A percentile compares a stretch with the other conserved stretches of the same genome.
phyloP scores from a whole-genome alignment of 129 eudicot species.

The Silybum marianum region DNA sequence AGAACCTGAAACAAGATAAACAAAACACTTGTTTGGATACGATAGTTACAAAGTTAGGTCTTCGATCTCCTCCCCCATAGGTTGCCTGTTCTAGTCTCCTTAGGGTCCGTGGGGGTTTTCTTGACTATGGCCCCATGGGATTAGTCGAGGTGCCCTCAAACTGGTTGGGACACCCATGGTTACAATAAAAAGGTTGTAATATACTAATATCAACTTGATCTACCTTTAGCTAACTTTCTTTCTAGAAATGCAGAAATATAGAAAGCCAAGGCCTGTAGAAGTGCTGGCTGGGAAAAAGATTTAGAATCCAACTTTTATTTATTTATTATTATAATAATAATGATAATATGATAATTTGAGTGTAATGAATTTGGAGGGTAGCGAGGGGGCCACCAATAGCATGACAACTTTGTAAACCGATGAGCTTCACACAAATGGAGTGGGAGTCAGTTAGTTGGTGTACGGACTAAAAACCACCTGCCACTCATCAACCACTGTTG shows the following conservation, averaged over 20 bases:
- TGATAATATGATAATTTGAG: not conserved
- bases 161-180: not conserved
- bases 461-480: slow-evolving; percentile 3
- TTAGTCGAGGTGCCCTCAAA: not conserved
- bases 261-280: not conserved
- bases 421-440: not conserved
- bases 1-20: slow-evolving; percentile 3
- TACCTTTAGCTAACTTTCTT: not conserved
- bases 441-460: not conserved
- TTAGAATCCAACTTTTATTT: not conserved
- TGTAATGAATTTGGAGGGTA: not conserved
- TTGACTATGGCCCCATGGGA: not conserved
- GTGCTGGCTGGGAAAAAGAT: not conserved
- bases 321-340: no score
- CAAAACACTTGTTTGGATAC: not conserved
- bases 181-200: not conserved
- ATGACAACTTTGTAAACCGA: not conserved
- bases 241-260: not conserved
- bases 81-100: not conserved
- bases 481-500: not conserved
- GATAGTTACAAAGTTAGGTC: not conserved
- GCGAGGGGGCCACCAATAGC: not conserved
- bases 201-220: not conserved
- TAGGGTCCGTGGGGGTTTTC: not conserved
- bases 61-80: not conserved